These are phyloP conservation scores for Avena atlantica DNA, from an alignment of 176 grass and related monocot genomes.

Conservation along the genomic window DNA sequence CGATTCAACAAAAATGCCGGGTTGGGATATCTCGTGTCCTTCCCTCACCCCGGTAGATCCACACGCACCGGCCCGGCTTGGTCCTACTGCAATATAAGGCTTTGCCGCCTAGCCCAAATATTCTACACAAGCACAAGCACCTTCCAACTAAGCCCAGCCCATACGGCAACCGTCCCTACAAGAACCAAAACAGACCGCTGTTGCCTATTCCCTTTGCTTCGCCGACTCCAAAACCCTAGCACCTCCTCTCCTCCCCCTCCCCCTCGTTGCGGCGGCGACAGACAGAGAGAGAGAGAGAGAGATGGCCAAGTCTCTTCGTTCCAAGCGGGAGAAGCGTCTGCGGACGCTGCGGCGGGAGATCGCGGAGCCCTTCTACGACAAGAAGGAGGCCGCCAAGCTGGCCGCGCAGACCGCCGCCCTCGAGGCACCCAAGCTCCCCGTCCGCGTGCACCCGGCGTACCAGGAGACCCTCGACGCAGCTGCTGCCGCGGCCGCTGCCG, in stretches of 20 bases:
- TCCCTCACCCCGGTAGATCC: too few species aligned
- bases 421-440: conserved; percentile 65
- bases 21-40: too few species aligned
- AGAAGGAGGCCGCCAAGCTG: conserved; percentile 89
- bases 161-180: neutral
- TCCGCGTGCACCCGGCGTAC: conserved; percentile 56
- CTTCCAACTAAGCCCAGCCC: neutral
- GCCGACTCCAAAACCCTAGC: conserved; percentile 67
- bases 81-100: too few species aligned
- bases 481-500: neutral
- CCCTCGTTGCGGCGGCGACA: neutral
- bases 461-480: conserved; percentile 36
- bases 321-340: conserved; percentile 90
- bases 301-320: conserved; percentile 95
- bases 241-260: too few species aligned
- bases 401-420: conserved; percentile 87
- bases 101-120: neutral
- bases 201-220: neutral
- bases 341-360: conserved; percentile 84
- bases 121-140: too few species aligned
- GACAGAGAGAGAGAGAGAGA: conserved; percentile 39
- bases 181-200: neutral
- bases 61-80: too few species aligned
- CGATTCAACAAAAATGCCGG: too few species aligned
- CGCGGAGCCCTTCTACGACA: conserved; percentile 86